phyloP scores from a whole-genome alignment of 176 grass and related monocot species.

The Secale cereale region DNA sequence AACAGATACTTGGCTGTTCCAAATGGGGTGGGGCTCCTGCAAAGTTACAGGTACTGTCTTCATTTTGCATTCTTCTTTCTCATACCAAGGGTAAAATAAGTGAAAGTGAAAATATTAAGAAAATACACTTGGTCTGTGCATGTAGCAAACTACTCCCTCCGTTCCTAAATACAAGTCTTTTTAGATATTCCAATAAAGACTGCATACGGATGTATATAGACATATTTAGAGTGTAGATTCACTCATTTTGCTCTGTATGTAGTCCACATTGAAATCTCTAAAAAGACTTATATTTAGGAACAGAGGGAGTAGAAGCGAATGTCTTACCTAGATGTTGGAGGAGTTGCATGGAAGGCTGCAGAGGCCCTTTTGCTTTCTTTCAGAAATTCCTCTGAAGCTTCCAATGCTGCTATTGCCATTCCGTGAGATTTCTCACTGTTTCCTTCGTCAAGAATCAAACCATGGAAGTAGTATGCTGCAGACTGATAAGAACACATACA shows the following conservation, averaged over 20 bases:
- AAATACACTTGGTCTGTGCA: not conserved
- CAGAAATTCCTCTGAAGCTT: constrained; percentile 86
- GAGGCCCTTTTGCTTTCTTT: constrained; percentile 85
- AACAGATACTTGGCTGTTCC: constrained; percentile 86
- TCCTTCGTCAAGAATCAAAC: constrained; percentile 97
- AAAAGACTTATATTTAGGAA: too few species aligned
- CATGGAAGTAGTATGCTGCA: constrained; percentile 97
- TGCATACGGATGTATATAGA: too few species aligned
- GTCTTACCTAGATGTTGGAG: constrained; percentile 74
- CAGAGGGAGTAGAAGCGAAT: not conserved
- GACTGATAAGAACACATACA: constrained; percentile 46
- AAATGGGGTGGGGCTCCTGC: constrained; percentile 73
- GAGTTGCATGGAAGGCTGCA: constrained; percentile 64
- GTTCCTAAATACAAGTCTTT: too few species aligned
- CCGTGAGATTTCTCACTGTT: constrained; percentile 97
- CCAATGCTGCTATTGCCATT: constrained; percentile 78
- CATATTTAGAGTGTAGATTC: too few species aligned
- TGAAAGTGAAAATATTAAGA: not conserved
- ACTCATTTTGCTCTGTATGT: too few species aligned
- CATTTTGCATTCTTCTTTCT: not conserved
- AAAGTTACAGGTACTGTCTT: constrained; percentile 33
- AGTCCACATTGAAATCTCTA: too few species aligned
- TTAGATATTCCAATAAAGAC: too few species aligned
- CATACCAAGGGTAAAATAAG: not conserved
- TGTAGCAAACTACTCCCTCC: not conserved